phyloP scores from a whole-genome alignment of 2,329 filamentous ascomycete genomes.

The Penicillium sp. region DNA sequence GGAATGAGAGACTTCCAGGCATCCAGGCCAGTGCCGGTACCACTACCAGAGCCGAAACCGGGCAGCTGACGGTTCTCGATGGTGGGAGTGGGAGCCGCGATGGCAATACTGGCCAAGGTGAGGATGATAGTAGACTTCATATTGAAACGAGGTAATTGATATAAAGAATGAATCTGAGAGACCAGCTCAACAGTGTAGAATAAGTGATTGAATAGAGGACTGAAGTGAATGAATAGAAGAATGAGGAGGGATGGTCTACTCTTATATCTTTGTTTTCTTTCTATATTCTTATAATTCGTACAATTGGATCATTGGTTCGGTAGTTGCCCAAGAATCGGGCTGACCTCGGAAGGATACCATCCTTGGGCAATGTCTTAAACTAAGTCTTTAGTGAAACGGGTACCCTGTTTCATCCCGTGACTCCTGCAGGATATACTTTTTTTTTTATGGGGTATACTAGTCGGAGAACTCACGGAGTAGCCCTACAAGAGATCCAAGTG shows the following conservation, averaged over 20 bases:
- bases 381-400: not conserved
- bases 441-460: not conserved
- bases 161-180: conserved; percentile 9
- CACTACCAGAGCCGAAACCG: conserved; percentile 8
- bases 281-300: not conserved
- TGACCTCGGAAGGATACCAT: not conserved
- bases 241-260: not conserved
- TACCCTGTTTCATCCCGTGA: not conserved
- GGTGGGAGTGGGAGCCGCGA: conserved; percentile 26
- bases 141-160: not conserved
- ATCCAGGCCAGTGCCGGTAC: conserved; percentile 11
- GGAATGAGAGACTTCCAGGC: conserved; percentile 1
- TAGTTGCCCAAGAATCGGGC: not conserved
- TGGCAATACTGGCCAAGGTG: conserved; percentile 20
- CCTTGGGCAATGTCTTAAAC: not conserved
- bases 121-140: conserved; percentile 27
- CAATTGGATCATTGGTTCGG: not conserved
- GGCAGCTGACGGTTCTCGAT: conserved; percentile 23
- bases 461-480: not conserved
- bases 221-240: not conserved
- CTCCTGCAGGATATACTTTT: not conserved
- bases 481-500: not conserved
- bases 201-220: not conserved
- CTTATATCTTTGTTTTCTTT: not conserved
- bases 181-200: conserved; percentile 15